phyloP scores from a whole-genome alignment of 371 early-diverging fungal genomes.

The Circinella umbellata region DNA sequence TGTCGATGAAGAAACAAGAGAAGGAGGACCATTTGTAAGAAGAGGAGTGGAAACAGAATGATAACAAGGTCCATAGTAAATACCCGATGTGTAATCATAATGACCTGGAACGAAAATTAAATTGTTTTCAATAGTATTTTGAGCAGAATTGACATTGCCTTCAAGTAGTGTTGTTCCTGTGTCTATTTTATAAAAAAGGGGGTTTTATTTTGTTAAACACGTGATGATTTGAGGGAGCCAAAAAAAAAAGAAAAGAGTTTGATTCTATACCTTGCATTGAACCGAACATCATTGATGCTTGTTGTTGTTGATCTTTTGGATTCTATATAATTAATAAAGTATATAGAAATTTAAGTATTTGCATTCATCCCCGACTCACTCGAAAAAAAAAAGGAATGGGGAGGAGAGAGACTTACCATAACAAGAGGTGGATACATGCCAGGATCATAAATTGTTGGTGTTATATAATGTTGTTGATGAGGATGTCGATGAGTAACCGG shows the following conservation, averaged over 20 bases:
- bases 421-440: neutral
- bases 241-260: neutral
- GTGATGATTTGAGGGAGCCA: neutral
- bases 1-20: neutral
- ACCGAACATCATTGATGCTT: neutral
- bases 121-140: neutral
- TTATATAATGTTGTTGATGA: neutral
- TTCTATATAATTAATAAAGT: neutral
- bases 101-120: neutral
- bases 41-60: neutral
- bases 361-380: too few species aligned
- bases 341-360: too few species aligned
- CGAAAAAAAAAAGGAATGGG: too few species aligned
- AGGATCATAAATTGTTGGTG: neutral
- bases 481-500: too few species aligned
- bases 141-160: neutral
- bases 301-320: neutral
- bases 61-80: conserved; percentile 2
- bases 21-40: neutral
- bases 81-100: neutral
- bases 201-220: neutral
- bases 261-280: conserved; percentile 1
- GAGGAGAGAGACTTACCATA: too few species aligned
- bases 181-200: neutral
- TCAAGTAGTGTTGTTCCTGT: conserved; percentile 1